Percentiles rank a stretch among this genome's conserved stretches.
Conservation (phyloP, 306 rosid genomes). For the Cyamopsis tetragonoloba region DNA sequence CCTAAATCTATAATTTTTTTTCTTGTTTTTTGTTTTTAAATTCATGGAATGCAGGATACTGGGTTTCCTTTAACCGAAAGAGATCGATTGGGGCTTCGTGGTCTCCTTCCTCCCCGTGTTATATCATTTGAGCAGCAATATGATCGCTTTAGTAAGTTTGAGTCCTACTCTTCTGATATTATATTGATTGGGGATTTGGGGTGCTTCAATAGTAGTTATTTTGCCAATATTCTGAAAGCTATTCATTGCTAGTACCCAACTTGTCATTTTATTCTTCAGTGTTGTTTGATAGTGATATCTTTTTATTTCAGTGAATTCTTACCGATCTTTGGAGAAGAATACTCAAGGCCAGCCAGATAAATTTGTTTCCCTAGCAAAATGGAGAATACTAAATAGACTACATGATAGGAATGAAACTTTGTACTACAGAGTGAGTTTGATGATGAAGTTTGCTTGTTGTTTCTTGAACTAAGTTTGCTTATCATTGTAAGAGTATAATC, state of each 20-base stretch:
- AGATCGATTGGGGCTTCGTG: constrained; percentile 95
- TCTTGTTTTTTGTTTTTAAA: background rate
- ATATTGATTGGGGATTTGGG: background rate
- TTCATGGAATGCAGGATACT: constrained; percentile 70
- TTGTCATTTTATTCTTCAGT: background rate
- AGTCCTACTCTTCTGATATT: constrained; percentile 11
- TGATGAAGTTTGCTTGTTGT: background rate
- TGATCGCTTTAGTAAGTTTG: constrained; percentile 83
- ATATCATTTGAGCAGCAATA: constrained; percentile 95
- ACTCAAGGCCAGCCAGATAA: constrained; percentile 68
- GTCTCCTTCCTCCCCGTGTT: constrained; percentile 96
- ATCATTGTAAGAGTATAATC: constrained; percentile 11
- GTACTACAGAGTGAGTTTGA: constrained; percentile 80
- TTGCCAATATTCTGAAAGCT: constrained; percentile 10
- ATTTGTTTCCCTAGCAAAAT: constrained; percentile 77
- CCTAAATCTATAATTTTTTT: background rate
- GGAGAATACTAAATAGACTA: constrained; percentile 96
- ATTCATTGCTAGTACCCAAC: background rate
- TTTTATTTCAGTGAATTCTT: constrained; percentile 72
- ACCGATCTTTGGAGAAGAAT: constrained; percentile 88
- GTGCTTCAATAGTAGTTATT: background rate
- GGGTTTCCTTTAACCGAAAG: constrained; percentile 94
- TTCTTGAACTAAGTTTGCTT: background rate
- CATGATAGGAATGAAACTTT: constrained; percentile 97
- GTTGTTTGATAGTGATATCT: background rate